Base-by-base conservation (phyloP, 164 flowering plant genomes). In the Chimonanthus salicifolius region DNA sequence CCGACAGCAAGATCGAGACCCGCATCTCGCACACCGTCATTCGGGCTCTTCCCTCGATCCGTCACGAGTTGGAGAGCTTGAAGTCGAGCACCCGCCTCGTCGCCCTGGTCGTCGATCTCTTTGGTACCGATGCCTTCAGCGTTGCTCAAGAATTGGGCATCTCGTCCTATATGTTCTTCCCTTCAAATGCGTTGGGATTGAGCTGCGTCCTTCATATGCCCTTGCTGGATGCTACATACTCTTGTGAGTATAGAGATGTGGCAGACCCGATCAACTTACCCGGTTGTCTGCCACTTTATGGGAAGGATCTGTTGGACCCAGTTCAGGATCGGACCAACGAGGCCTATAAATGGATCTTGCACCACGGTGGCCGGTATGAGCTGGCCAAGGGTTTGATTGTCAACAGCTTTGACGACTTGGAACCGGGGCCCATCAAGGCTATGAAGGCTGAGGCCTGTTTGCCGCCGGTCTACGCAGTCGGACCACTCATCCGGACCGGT, bases 61-160 rank as follows among this genome's bases (percentile, higher is more conserved):
- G 84, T 0, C 76, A 73, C 18, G 67, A 71, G 7, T 62, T 88
- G 5, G 47, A 16, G 43, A 11, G 15, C 44, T 43, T 86, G 1
- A 51, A 15, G 3, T 15, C 50, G 0, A 5, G 18, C 0, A 71
- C 47, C 9, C 74, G 43, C 66, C n/a, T 78, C 8, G 72, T 66
- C 0, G 85, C 84, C 7, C 48, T 85, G 0, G 78, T 88, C 4
- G 84, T 75, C 44, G 90, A 87, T 72, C 67, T 80, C 21, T 85
- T 84, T 47, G 84, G 82, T 4, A 69, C 78, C 16, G 85, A 76
- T 46, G 81, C 79, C 11, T 76, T 88, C 5, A 85, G 80, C 3
- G 72, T 84, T 0, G 87, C 85, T 0, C 15, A 13, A 2, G 87
- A 88, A 47, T 72, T 83, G 51, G 65, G 71, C 2, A 21, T 84